These are phyloP conservation scores for Debaryomyces singareniensis DNA, from an alignment of 1,139 yeast genomes.

Conservation along the genomic window DNA sequence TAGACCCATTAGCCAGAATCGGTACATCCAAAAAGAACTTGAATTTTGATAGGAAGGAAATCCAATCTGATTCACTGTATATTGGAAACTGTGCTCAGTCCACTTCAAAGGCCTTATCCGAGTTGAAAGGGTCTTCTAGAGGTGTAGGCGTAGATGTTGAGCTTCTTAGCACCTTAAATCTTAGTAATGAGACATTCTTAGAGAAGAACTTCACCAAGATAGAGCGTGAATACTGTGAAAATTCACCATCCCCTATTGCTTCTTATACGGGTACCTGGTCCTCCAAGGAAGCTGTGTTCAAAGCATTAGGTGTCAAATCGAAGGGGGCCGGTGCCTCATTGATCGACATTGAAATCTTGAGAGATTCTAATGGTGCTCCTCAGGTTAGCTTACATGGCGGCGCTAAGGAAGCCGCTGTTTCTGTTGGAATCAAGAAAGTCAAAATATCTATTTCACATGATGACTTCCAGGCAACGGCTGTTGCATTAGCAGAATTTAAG, in stretches of 20 bases:
- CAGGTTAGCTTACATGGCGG: constrained; percentile 66
- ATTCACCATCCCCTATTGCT: constrained; percentile 74
- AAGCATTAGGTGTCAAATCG: constrained; percentile 84
- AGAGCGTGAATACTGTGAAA: constrained; percentile 73
- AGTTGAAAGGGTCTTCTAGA: constrained; percentile 44
- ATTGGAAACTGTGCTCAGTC: constrained; percentile 32
- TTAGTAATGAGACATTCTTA: constrained; percentile 80
- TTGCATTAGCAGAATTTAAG: constrained; percentile 74
- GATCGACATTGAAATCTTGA: constrained; percentile 80
- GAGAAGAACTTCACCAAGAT: constrained; percentile 83
- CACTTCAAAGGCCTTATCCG: constrained; percentile 45
- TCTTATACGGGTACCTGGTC: constrained; percentile 98
- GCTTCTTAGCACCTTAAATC: constrained; percentile 70
- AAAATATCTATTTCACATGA: constrained; percentile 93
- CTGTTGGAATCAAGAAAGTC: constrained; percentile 64
- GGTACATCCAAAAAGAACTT: constrained; percentile 43
- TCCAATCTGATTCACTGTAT: constrained; percentile 30
- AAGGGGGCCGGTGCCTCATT: constrained; percentile 95
- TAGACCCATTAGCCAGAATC: constrained; percentile 93
- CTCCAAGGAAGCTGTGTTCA: constrained; percentile 98
- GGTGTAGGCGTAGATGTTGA: constrained; percentile 98
- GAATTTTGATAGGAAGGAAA: constrained; percentile 38
- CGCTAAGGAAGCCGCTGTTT: constrained; percentile 68
- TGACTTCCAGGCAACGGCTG: constrained; percentile 96
- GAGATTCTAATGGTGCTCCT: constrained; percentile 79